phyloP scores from a whole-genome alignment of 495 filamentous ascomycete genomes.

The Aspergillus funiculosus region DNA sequence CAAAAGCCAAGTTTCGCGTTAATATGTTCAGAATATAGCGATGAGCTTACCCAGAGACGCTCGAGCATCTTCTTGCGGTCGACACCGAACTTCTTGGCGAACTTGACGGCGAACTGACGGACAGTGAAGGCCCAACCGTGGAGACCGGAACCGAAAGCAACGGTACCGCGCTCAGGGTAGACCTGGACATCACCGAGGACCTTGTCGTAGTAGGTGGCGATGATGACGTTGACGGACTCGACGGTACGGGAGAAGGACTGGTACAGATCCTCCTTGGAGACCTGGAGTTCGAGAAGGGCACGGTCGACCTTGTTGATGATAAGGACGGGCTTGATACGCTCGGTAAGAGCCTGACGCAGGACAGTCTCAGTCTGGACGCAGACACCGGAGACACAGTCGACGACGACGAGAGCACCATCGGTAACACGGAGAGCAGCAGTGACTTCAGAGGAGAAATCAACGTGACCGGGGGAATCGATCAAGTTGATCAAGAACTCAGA shows the following conservation, averaged over 20 bases:
- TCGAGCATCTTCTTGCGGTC: conserved; percentile 99
- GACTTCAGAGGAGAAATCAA: conserved; percentile 99
- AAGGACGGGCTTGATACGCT: conserved; percentile 99
- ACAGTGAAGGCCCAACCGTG: conserved; percentile 99
- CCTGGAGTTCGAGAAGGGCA: conserved; percentile 95
- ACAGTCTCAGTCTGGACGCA: conserved; percentile 99
- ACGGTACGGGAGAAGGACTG: conserved; percentile 99
- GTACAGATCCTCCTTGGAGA: conserved; percentile 98
- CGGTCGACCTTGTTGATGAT: conserved; percentile 99
- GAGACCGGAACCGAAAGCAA: conserved; percentile 99
- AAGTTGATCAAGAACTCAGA: conserved; percentile 99
- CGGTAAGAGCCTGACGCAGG: conserved; percentile 95
- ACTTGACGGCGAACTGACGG: conserved; percentile 92
- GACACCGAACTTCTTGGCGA: conserved; percentile 99
- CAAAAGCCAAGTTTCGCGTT: not conserved
- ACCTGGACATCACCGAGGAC: conserved; percentile 95
- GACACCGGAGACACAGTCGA: conserved; percentile 99
- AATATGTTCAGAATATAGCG: not conserved
- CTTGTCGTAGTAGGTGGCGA: conserved; percentile 98
- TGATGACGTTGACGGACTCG: conserved; percentile 99
- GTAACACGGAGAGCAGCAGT: conserved; percentile 99
- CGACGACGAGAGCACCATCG: conserved; percentile 97
- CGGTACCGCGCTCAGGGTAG: conserved; percentile 90
- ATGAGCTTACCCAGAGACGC: conserved; percentile 81
- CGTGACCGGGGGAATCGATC: conserved; percentile 99